A percentile compares a stretch with the other conserved stretches of the same genome.
Evolutionary conservation across 495 filamentous ascomycete species (phyloP).

Genomic region (Bacidia rubella): DNA sequence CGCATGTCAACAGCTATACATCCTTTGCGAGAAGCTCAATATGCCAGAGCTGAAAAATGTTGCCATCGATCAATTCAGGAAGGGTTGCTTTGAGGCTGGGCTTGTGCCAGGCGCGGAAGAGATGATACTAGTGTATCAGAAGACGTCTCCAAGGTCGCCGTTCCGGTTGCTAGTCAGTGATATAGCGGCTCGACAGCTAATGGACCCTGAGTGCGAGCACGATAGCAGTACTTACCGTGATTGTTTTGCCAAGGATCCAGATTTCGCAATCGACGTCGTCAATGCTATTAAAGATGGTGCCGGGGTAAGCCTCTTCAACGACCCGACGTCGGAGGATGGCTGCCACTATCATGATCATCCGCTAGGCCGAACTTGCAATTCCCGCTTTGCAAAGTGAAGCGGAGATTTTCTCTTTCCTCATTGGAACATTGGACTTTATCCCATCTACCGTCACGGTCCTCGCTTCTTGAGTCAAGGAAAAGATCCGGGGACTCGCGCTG

Average conservation of each 20-base stretch:
- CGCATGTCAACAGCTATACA: constrained; percentile 34
- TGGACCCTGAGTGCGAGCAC: constrained; percentile 33
- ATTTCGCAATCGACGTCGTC: constrained; percentile 35
- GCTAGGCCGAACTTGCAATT: constrained; percentile 20
- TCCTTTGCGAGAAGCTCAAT: constrained; percentile 33
- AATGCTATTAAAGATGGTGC: constrained; percentile 31
- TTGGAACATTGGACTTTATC: too few species aligned
- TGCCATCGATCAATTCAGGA: constrained; percentile 36
- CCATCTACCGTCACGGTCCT: too few species aligned
- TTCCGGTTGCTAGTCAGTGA: constrained; percentile 32
- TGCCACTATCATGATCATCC: constrained; percentile 35
- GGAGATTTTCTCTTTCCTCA: too few species aligned
- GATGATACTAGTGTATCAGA: constrained; percentile 33
- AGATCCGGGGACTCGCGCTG: too few species aligned
- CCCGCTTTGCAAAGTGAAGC: too few species aligned
- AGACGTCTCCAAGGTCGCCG: constrained; percentile 23
- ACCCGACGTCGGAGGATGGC: constrained; percentile 30
- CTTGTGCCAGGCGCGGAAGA: constrained; percentile 36
- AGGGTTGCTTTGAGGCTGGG: constrained; percentile 27
- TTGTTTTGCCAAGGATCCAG: constrained; percentile 31
- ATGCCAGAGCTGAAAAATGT: constrained; percentile 33
- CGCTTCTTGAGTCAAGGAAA: too few species aligned
- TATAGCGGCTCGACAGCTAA: constrained; percentile 37
- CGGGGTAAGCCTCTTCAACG: constrained; percentile 32
- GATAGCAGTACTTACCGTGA: constrained; percentile 28